These are phyloP conservation scores for Earliella scabrosa DNA, from an alignment of 1,284 basidiomycete genomes.

Conservation along the genomic window DNA sequence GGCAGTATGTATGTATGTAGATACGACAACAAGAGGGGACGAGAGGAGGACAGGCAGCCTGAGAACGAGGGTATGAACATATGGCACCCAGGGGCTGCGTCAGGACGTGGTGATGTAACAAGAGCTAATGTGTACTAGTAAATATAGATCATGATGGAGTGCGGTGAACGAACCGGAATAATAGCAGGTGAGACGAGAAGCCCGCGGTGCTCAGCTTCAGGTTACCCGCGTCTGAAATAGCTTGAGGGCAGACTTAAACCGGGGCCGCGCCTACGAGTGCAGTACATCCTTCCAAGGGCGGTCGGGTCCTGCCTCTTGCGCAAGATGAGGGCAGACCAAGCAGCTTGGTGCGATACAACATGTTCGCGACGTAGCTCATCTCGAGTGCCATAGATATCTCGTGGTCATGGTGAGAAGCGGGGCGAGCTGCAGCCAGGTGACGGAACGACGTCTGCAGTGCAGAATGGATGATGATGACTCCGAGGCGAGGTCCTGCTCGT, in stretches of 20 bases:
- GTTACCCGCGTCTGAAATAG: no score
- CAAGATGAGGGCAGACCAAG: no score
- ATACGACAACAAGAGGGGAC: conserved; percentile 19
- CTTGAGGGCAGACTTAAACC: no score
- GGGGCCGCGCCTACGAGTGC: no score
- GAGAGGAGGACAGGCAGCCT: neutral
- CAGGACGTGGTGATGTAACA: conserved; percentile 10
- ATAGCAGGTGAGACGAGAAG: neutral
- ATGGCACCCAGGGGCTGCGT: no score
- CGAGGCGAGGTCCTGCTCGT: conserved; percentile 74
- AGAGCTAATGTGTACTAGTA: conserved; percentile 9
- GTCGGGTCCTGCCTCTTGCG: no score
- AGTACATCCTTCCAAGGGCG: no score
- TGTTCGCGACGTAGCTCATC: no score
- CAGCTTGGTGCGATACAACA: no score
- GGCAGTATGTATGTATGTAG: conserved; percentile 7
- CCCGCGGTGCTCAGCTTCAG: no score
- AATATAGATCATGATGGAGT: conserved; percentile 14
- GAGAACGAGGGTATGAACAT: conserved; percentile 6
- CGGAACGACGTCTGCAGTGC: neutral
- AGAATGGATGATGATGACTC: conserved; percentile 46
- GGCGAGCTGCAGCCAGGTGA: neutral
- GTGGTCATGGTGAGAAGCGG: no score
- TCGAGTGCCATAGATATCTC: no score
- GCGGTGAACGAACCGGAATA: neutral